Base-by-base conservation (phyloP, 371 early-diverging fungal genomes). In the Circinella minor region DNA sequence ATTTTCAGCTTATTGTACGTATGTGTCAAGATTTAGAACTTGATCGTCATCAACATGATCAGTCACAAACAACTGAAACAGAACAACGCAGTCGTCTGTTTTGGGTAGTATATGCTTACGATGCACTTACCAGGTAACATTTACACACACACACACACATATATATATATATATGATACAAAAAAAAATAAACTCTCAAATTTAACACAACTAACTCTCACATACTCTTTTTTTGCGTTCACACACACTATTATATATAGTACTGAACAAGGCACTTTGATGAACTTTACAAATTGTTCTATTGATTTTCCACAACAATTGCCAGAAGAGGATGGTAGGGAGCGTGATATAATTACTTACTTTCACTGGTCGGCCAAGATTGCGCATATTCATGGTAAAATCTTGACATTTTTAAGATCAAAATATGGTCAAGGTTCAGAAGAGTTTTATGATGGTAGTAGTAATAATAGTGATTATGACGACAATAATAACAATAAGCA, bases 1-100 rank as follows among this genome's bases (percentile, higher is more conserved):
- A 78, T 43, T 63, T 84, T 20, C 81, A 77, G 39, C 61, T 81
- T 62, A 76, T 78, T 47, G 69, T 78, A 7, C 77, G 68, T 54
- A 80, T 84, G 79, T 73, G 79, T 14, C 74, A 69, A n/a, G 78
- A 81, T 51, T 72, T 84, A 5, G 79, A 79, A 9, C 66, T 81
- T 2, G 48, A 67, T 5, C 71, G 70, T 27, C 37, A 70, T 3
- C 67, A 51, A 8, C 8, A 51, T 37, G 36, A 18, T 34, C 71
- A 65, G 14, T 49, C 62, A 4, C 39, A 61, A 14, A 36, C 59
- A 7, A 47, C 63, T 43, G 17, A 39, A 15, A 54, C 60, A 27
- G 74, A 75, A 36, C 67, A 69, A 18, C 48, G 74, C 18, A 71
- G 71, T 63, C 67, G 74, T 3, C 66, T 63, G 6, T 74, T 77